Base-by-base conservation (phyloP, 805 yeast genomes). In the Candida insectalens region DNA sequence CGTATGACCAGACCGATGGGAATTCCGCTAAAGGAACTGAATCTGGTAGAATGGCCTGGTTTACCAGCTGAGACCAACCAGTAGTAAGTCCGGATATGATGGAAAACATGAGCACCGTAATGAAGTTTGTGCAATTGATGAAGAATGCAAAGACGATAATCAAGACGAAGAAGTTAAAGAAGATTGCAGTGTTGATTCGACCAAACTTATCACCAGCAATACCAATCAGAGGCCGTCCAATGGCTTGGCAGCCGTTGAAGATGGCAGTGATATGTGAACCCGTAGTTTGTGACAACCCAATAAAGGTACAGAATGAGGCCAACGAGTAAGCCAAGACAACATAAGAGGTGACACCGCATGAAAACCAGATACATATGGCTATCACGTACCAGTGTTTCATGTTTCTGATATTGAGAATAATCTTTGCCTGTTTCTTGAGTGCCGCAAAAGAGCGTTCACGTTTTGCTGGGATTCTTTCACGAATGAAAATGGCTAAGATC, bases 201-300 rank as follows among this genome's bases (percentile, higher is more conserved):
- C 78, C 78, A 31, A 51, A 46, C 27, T 49, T 53, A 36, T 69
- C 75, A 35, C 70, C 66, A 1, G 55, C 21, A 3, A 57, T 40
- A 1, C 77, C 78, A 46, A 69, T 59, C 9, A 47, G 6, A 2
- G 75, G 73, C 44, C 78, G 56, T 5, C 77, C 77, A 12, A 69
- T 39, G 5, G 60, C 53, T 44, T 71, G 77, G 1, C 64, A 59
- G 6, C 63, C 59, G 39, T 67, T 69, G 36, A 69, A 46, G 8
- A 65, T 54, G 1, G 71, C 72, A 3, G 69, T 63, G 25, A 65
- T 44, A 18, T 57, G 53, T 8, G 74, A 60, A 16, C 70, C 73
- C 34, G 69, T 62, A 19, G 53, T 49, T 8, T 57, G 36, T 0
- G 67, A 40, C 30, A 62, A 46, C 0, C 85, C 87, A 21, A 65